Base-by-base conservation (phyloP, 441 rosid species). In the Pelargonium australe region DNA sequence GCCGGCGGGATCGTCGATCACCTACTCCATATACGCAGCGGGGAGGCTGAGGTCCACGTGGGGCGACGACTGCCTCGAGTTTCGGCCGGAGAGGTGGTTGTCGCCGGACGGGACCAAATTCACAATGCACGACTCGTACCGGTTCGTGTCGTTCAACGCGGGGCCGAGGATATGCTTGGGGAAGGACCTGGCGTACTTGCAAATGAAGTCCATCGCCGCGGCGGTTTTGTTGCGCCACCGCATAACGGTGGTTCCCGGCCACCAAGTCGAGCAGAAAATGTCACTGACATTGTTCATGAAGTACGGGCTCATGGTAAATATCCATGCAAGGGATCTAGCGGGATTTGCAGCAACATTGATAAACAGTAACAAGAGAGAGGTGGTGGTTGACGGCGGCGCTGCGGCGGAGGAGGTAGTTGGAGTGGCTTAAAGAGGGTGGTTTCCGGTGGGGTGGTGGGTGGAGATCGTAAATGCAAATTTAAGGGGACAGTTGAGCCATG, bases 251-350 rank as follows among this genome's bases (percentile, higher is more conserved):
- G 88, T 75, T 9, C 47, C 84, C 6, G 97, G 97, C 16, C 94
- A 88, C 70, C 86, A 79, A 70, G 92, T 94, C 66, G 94, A 91
- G 85, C 99, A 94, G 86, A 94, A 94, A 82, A 91, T 94, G 95
- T 91, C 99, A 31, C 65, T 94, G 66, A 94, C 97, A 7, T 65
- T 94, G 71, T 94, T 94, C 80, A 94, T 94, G 99, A 87, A 90
- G 75, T 70, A 88, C 37, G 97, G 99, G 68, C 88, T 94, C 1
- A 76, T 78, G 66, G 96, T 94, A 3, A 81, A 82, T 31, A 90
- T 90, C 64, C 85, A 78, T 4, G n/a, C 62, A 68, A 86, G 99
- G 71, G 94, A 89, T 64, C 31, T 94, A 60, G 76, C 70, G 67
- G 83, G 70, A 6, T 72, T 79, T 4, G 72, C 80, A 3, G 34